A percentile compares a stretch with the other conserved stretches of the same genome.
Conservation (phyloP, 148 eudicot species). For the Camellia japonica region DNA sequence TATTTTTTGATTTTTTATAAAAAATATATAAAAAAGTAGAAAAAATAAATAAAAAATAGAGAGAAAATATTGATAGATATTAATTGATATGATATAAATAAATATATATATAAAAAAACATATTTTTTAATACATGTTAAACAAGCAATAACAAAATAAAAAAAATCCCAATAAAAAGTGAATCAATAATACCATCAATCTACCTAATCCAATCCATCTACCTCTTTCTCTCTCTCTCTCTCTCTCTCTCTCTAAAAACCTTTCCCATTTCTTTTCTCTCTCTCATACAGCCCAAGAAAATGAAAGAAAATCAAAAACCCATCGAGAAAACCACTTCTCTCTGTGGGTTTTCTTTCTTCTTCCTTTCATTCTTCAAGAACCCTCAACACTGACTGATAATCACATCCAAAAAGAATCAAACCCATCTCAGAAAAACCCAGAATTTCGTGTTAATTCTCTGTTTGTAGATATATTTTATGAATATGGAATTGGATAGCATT, state of each 20-base stretch:
- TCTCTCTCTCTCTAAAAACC: neutral
- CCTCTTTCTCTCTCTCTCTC: neutral
- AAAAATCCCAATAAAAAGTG: neutral
- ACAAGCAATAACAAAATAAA: neutral
- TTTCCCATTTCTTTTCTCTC: no score
- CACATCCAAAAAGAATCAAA: conserved; percentile 11
- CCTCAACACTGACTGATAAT: neutral
- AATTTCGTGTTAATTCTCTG: neutral
- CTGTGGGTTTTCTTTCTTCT: conserved; percentile 11
- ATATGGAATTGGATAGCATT: conserved; percentile 68
- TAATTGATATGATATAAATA: no score
- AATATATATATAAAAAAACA: no score
- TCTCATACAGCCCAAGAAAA: neutral
- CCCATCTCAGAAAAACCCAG: conserved; percentile 10
- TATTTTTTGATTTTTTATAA: no score
- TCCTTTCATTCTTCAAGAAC: neutral
- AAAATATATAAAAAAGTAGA: no score
- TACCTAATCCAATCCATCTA: neutral
- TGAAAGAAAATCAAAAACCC: neutral
- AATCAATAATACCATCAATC: neutral
- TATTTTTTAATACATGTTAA: no score
- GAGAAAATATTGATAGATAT: no score
- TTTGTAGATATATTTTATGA: neutral
- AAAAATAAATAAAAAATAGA: no score
- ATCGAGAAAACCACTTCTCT: conserved; percentile 26